Percentiles rank a stretch among this genome's conserved stretches.
Conservation (phyloP, 1,139 yeast species). For the Debaryomyces sp. region DNA sequence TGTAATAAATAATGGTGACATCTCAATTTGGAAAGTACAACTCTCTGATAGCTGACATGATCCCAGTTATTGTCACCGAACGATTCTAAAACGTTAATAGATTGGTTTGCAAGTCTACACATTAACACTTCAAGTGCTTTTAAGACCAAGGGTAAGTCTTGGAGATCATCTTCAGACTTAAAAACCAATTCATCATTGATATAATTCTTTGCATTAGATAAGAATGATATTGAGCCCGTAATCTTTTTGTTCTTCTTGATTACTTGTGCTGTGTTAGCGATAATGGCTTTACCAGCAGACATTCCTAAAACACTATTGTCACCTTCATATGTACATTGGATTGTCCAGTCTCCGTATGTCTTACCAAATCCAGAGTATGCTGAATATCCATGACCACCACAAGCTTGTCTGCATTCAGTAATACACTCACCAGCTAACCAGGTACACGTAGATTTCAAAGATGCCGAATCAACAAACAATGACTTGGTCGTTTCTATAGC, state of each 20-base stretch:
- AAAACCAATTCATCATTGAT: constrained; percentile 34
- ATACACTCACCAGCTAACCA: constrained; percentile 52
- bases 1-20: constrained; percentile 58
- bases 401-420: constrained; percentile 52
- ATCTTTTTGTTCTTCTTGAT: constrained; percentile 36
- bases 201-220: constrained; percentile 36
- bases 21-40: constrained; percentile 59
- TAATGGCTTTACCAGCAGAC: constrained; percentile 49
- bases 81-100: constrained; percentile 44
- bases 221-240: constrained; percentile 41
- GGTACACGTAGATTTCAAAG: constrained; percentile 50
- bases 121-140: constrained; percentile 47
- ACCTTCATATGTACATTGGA: constrained; percentile 59
- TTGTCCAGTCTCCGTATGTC: constrained; percentile 52
- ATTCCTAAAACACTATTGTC: constrained; percentile 52
- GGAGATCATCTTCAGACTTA: constrained; percentile 37
- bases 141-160: constrained; percentile 27
- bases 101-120: constrained; percentile 49
- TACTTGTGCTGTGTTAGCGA: constrained; percentile 36
- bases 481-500: constrained; percentile 46
- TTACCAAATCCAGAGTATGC: constrained; percentile 50
- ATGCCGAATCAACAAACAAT: constrained; percentile 49
- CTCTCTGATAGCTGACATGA: constrained; percentile 55
- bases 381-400: constrained; percentile 58
- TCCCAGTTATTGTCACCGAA: constrained; percentile 52